Evolutionary conservation across 805 yeast genomes (phyloP).

Genomic region (Metschnikowia colocasiae): DNA sequence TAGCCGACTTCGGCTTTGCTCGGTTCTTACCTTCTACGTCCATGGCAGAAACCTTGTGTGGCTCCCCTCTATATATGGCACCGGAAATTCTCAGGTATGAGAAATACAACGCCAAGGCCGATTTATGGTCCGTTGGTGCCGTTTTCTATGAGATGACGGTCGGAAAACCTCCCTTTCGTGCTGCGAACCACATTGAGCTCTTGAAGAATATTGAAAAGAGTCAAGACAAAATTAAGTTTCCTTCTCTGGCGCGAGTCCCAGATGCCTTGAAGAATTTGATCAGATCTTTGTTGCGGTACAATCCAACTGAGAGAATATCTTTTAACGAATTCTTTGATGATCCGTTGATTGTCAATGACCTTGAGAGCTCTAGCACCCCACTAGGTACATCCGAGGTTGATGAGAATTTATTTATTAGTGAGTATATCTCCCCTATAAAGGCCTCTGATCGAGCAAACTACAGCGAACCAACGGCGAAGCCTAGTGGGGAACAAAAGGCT

Average conservation of each 20-base stretch:
- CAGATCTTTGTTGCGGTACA: slow-evolving; percentile 70
- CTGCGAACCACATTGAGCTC: slow-evolving; percentile 88
- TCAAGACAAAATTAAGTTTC: slow-evolving; percentile 75
- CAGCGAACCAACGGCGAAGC: slow-evolving; percentile 17
- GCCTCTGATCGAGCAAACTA: slow-evolving; percentile 22
- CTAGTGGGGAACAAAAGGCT: neutral
- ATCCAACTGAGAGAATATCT: slow-evolving; percentile 84
- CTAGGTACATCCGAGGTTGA: slow-evolving; percentile 65
- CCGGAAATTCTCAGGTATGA: slow-evolving; percentile 94
- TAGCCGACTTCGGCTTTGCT: slow-evolving; percentile 98
- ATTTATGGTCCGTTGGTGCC: slow-evolving; percentile 97
- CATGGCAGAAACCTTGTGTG: slow-evolving; percentile 95
- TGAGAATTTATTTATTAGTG: slow-evolving; percentile 81
- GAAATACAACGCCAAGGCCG: slow-evolving; percentile 96
- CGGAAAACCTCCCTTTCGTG: slow-evolving; percentile 95
- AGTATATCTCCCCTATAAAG: slow-evolving; percentile 54
- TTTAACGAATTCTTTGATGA: slow-evolving; percentile 84
- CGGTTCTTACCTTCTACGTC: slow-evolving; percentile 89
- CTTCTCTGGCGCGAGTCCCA: slow-evolving; percentile 61
- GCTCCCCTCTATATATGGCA: slow-evolving; percentile 97
- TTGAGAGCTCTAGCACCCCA: slow-evolving; percentile 52
- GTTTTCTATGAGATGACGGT: slow-evolving; percentile 93
- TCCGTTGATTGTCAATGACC: slow-evolving; percentile 56
- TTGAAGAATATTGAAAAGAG: slow-evolving; percentile 80
- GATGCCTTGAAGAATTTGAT: slow-evolving; percentile 67